Evolutionary conservation across 768 basidiomycete genomes (phyloP).

Genomic region (Boletales sp.): DNA sequence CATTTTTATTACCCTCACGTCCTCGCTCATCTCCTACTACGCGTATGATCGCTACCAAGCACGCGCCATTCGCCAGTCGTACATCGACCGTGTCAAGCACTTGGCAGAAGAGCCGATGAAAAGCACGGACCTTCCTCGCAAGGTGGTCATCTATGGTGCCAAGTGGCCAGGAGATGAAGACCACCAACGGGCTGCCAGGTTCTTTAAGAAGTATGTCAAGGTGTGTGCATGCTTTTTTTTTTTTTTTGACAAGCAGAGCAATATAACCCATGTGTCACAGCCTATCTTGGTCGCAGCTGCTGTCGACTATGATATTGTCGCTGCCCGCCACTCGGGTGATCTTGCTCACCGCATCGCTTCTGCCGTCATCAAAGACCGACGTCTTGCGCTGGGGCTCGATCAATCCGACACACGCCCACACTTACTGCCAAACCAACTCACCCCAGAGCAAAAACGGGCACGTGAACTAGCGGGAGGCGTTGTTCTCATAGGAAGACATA

Average conservation of each 20-base stretch:
- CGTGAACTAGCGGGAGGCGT: constrained; percentile 78
- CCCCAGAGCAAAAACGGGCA: constrained; percentile 48
- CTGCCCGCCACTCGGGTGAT: constrained; percentile 82
- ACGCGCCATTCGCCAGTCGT: constrained; percentile 69
- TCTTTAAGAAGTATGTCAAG: constrained; percentile 98
- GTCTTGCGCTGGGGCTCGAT: constrained; percentile 64
- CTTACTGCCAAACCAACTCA: constrained; percentile 50
- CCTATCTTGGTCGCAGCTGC: constrained; percentile 93
- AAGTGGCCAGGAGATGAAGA: constrained; percentile 97
- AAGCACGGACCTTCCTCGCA: constrained; percentile 65
- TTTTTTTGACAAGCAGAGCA: background rate
- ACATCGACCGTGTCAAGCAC: constrained; percentile 74
- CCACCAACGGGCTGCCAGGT: constrained; percentile 73
- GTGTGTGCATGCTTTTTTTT: constrained; percentile 42
- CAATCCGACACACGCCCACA: constrained; percentile 38
- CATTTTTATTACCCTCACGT: constrained; percentile 81
- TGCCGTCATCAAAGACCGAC: constrained; percentile 66
- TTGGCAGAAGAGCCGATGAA: constrained; percentile 67
- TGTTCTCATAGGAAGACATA: constrained; percentile 82
- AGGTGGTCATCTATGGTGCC: constrained; percentile 80
- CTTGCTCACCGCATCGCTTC: constrained; percentile 74
- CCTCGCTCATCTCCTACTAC: constrained; percentile 67
- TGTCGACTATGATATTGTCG: constrained; percentile 83
- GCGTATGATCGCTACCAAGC: constrained; percentile 85
- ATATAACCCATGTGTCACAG: constrained; percentile 38